phyloP scores from a whole-genome alignment of 1,284 basidiomycete genomes.

The Marasmius oreades region DNA sequence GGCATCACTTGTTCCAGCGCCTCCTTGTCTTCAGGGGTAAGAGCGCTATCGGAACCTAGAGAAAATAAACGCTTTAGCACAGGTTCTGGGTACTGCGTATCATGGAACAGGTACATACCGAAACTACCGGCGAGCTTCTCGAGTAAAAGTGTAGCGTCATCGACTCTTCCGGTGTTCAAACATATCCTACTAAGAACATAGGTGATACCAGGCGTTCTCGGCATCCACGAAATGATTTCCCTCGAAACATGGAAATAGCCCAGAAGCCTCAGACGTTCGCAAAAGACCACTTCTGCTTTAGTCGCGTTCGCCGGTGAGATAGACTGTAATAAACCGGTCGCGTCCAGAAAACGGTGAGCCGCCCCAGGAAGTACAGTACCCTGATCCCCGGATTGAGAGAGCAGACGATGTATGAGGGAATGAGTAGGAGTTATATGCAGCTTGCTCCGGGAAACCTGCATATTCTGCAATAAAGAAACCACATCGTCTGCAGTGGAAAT shows the following conservation, averaged over 20 bases:
- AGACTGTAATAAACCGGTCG: constrained; percentile 61
- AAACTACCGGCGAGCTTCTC: constrained; percentile 77
- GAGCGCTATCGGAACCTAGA: constrained; percentile 49
- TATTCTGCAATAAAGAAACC: constrained; percentile 58
- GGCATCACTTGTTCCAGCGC: constrained; percentile 65
- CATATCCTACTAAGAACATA: constrained; percentile 73
- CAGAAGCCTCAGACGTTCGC: constrained; percentile 61
- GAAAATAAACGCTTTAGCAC: constrained; percentile 6
- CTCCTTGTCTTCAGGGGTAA: constrained; percentile 59
- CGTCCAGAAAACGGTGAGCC: constrained; percentile 67
- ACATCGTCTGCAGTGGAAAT: constrained; percentile 57
- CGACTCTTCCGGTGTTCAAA: constrained; percentile 67
- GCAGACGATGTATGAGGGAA: constrained; percentile 69
- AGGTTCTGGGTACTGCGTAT: constrained; percentile 7
- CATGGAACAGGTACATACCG: constrained; percentile 46
- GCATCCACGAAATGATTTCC: constrained; percentile 71
- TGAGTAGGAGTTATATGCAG: constrained; percentile 50
- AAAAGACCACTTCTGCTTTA: constrained; percentile 67
- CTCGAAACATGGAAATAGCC: constrained; percentile 62
- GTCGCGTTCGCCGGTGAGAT: constrained; percentile 63
- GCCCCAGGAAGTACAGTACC: constrained; percentile 45
- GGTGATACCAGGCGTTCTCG: constrained; percentile 68
- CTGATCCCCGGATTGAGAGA: constrained; percentile 47
- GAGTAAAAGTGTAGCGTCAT: constrained; percentile 70
- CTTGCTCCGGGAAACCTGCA: constrained; percentile 60